Conservation (phyloP, 208 protist species). For the Acanthamoeba castellanii region DNA sequence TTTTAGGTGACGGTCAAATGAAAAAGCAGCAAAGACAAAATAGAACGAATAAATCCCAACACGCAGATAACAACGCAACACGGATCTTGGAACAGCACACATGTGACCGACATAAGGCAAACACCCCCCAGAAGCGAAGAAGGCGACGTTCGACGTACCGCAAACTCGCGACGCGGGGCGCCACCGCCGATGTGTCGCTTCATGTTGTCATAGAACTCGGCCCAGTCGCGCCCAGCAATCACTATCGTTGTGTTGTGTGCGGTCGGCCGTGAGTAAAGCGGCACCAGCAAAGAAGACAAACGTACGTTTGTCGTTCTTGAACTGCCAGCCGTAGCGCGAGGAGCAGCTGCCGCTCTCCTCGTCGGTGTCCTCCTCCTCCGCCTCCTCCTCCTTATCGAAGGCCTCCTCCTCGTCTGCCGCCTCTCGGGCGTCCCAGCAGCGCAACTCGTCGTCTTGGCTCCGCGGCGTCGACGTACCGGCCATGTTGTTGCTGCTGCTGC, state of each 20-base stretch:
- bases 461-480: neutral
- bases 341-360: slow-evolving; percentile 53
- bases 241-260: neutral
- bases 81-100: too few species aligned
- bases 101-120: too few species aligned
- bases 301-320: slow-evolving; percentile 33
- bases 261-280: neutral
- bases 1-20: too few species aligned
- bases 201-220: slow-evolving; percentile 30
- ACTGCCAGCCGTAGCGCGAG: slow-evolving; percentile 57
- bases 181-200: neutral
- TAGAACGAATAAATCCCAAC: too few species aligned
- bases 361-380: neutral
- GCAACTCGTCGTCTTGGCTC: neutral
- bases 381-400: neutral
- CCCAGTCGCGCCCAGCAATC: slow-evolving; percentile 4
- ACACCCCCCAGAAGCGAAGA: too few species aligned
- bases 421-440: neutral
- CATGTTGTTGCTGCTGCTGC: neutral
- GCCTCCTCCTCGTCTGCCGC: neutral
- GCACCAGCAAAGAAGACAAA: neutral
- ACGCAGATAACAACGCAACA: too few species aligned
- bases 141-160: neutral
- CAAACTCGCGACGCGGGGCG: neutral
- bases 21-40: too few species aligned